Percentiles rank a stretch among this genome's conserved stretches.
These are phyloP conservation scores for Euryodendron excelsum DNA, from an alignment of 148 eudicot species.

Conservation along the genomic window DNA sequence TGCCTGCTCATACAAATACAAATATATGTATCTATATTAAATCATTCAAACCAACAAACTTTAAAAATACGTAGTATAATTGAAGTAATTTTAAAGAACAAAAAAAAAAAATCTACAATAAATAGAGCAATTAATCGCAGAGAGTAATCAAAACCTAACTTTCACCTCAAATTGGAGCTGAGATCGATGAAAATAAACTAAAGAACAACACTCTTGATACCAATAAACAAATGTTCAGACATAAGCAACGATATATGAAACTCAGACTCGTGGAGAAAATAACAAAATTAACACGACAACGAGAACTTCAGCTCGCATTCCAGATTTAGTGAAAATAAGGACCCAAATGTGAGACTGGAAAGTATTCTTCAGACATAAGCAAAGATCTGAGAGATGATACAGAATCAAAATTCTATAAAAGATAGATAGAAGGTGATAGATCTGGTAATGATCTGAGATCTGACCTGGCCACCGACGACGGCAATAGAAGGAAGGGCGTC, in stretches of 20 bases:
- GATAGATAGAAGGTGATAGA: neutral
- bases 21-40: too few species aligned
- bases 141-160: neutral
- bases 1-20: too few species aligned
- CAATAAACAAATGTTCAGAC: too few species aligned
- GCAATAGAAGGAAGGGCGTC: slow-evolving; percentile 95
- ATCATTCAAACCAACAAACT: too few species aligned
- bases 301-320: neutral
- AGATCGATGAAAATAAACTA: too few species aligned
- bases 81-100: too few species aligned
- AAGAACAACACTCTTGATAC: neutral
- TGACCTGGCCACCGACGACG: slow-evolving; percentile 99
- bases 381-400: neutral
- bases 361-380: neutral
- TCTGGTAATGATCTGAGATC: slow-evolving; percentile 11
- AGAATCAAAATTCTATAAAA: neutral
- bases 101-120: neutral
- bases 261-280: neutral
- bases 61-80: too few species aligned
- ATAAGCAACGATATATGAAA: neutral
- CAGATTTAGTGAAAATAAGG: neutral
- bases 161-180: neutral
- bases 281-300: neutral
- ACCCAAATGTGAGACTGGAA: neutral
- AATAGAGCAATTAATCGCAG: too few species aligned